Percentiles rank a stretch among this genome's conserved stretches.
Conservation (phyloP, 2,329 filamentous ascomycete genomes). For the Cytospora mali region DNA sequence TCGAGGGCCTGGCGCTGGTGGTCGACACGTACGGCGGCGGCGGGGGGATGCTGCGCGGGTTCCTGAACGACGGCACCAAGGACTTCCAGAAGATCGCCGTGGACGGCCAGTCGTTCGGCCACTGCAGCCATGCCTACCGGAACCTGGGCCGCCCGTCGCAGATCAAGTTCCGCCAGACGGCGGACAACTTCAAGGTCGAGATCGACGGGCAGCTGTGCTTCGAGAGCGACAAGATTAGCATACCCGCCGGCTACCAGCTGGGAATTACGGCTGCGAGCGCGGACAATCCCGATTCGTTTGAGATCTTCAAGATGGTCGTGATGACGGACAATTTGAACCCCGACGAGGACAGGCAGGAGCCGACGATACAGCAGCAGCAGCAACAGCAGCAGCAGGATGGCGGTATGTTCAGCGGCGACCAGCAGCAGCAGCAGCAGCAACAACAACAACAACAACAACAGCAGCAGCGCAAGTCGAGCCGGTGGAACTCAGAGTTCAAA, state of each 20-base stretch:
- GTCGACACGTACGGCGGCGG: slow-evolving; percentile 79
- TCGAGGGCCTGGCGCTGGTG: slow-evolving; percentile 88
- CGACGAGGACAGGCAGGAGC: slow-evolving; percentile 29
- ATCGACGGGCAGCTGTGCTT: slow-evolving; percentile 85
- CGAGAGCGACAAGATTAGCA: slow-evolving; percentile 73
- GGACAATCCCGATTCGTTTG: slow-evolving; percentile 92
- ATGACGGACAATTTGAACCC: slow-evolving; percentile 55
- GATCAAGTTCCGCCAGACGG: slow-evolving; percentile 70
- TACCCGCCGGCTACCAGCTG: slow-evolving; percentile 81
- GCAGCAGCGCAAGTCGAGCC: slow-evolving; percentile 30
- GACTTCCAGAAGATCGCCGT: slow-evolving; percentile 81
- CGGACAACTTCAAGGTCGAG: slow-evolving; percentile 71
- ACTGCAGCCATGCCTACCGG: slow-evolving; percentile 88
- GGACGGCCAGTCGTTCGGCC: slow-evolving; percentile 86
- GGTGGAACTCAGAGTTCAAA: slow-evolving; percentile 41
- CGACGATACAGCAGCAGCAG: slow-evolving; percentile 29
- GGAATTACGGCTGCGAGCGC: slow-evolving; percentile 87
- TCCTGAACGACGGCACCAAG: slow-evolving; percentile 86
- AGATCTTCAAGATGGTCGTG: slow-evolving; percentile 84
- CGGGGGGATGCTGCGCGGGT: slow-evolving; percentile 83
- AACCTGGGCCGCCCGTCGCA: slow-evolving; percentile 85
- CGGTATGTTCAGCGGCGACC: slow-evolving; percentile 24
- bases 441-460: slow-evolving; percentile 38
- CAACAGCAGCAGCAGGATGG: slow-evolving; percentile 34
- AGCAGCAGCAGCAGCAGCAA: slow-evolving; percentile 40